Conservation (phyloP, 306 rosid genomes). For the Cicer arietinum region DNA sequence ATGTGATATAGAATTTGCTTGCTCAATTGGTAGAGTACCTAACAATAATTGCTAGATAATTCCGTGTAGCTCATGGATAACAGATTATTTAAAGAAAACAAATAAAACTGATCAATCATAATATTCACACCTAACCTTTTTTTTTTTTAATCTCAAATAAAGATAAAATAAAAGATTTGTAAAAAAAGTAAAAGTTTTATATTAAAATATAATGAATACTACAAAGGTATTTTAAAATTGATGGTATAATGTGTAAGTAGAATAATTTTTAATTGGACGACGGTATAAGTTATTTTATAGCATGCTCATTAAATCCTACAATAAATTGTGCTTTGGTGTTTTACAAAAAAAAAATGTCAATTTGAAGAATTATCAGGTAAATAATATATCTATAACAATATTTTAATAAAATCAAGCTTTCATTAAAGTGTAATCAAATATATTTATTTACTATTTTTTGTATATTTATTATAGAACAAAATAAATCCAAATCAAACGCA, state of each 20-base stretch:
- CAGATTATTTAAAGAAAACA: background rate
- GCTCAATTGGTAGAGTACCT: background rate
- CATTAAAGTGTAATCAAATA: background rate
- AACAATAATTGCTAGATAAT: background rate
- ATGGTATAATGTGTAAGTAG: too few species aligned
- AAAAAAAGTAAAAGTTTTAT: too few species aligned
- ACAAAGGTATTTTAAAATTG: too few species aligned
- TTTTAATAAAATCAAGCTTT: background rate
- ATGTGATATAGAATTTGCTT: background rate
- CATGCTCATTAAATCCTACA: too few species aligned
- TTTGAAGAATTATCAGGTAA: background rate
- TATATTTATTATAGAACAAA: background rate
- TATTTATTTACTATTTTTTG: background rate
- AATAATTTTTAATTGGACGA: too few species aligned
- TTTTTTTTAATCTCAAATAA: background rate
- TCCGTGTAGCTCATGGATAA: slow-evolving; percentile 7
- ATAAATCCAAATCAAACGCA: background rate
- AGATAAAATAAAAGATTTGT: background rate
- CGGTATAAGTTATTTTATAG: too few species aligned
- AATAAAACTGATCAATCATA: background rate
- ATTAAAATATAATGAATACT: too few species aligned
- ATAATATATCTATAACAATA: background rate
- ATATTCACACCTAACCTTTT: background rate
- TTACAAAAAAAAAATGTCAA: background rate
- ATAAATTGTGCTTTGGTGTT: background rate